Evolutionary conservation across 208 protist genomes (phyloP).

Genomic region (Trypanosoma mega): DNA sequence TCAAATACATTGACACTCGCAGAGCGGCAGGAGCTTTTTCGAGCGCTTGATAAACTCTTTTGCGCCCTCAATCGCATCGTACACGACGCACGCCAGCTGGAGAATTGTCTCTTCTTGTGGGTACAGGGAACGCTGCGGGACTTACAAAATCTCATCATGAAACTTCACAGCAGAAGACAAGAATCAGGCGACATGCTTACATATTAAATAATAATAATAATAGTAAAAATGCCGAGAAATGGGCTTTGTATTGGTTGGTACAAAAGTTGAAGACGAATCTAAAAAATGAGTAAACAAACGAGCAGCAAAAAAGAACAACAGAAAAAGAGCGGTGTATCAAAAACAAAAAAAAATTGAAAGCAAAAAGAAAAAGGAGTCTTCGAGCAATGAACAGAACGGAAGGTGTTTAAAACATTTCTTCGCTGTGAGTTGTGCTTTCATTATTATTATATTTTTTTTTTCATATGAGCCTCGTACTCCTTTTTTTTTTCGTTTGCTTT

Average conservation of each 20-base stretch:
- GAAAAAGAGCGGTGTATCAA: no score
- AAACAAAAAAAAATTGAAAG: no score
- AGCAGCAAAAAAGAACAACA: no score
- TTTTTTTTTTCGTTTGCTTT: constrained; percentile 1
- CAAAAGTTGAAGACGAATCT: no score
- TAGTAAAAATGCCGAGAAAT: no score
- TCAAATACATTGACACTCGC: constrained; percentile 1
- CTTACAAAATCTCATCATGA: constrained; percentile 14
- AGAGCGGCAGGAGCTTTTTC: constrained; percentile 31
- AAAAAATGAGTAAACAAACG: no score
- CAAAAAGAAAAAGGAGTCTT: background rate
- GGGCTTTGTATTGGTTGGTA: no score
- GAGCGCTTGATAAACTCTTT: constrained; percentile 37
- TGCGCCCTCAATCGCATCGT: constrained; percentile 31
- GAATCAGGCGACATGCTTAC: background rate
- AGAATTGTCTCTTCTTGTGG: constrained; percentile 19
- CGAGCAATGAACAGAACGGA: constrained; percentile 1
- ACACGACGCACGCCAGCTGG: constrained; percentile 29
- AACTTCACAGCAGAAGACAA: constrained; percentile 9
- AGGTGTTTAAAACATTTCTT: background rate
- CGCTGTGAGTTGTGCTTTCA: background rate
- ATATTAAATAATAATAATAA: background rate
- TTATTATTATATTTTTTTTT: constrained; percentile 9
- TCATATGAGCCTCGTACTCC: background rate
- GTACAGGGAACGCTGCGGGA: constrained; percentile 22